phyloP scores from a whole-genome alignment of 129 eudicot species.

The Flaveria sonorensis region DNA sequence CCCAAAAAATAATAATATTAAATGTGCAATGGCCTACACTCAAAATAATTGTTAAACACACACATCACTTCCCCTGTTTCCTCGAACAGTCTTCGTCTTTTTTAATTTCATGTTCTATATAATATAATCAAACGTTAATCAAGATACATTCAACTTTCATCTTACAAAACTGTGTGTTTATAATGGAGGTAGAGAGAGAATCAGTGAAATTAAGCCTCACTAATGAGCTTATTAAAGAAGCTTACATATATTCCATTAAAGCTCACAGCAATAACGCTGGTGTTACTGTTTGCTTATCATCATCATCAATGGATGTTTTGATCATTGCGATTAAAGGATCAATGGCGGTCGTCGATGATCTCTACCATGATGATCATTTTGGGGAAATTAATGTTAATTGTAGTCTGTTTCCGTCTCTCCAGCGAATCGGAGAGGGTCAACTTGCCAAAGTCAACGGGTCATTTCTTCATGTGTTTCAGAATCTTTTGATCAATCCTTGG shows the following conservation, averaged over 20 bases:
- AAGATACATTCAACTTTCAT: neutral
- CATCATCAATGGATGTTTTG: neutral
- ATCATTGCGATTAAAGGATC: slow-evolving; percentile 27
- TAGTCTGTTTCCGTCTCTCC: slow-evolving; percentile 21
- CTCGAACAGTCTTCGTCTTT: neutral
- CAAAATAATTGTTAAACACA: too few species aligned
- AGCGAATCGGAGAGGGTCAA: slow-evolving; percentile 32
- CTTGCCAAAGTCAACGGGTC: slow-evolving; percentile 33
- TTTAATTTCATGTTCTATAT: neutral
- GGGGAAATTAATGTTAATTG: slow-evolving; percentile 25
- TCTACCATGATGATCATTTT: slow-evolving; percentile 18
- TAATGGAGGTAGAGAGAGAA: slow-evolving; percentile 30
- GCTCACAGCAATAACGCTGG: slow-evolving; percentile 22
- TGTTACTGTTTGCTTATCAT: neutral
- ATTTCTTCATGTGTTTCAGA: neutral
- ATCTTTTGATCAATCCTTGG: slow-evolving; percentile 5
- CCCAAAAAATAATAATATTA: too few species aligned
- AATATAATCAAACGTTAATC: neutral
- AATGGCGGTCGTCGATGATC: neutral
- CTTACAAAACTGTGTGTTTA: slow-evolving; percentile 16
- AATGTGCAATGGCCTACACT: too few species aligned
- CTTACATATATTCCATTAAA: slow-evolving; percentile 19
- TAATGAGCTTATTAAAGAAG: slow-evolving; percentile 16
- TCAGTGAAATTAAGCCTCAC: neutral
- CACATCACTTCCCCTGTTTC: neutral